Base-by-base conservation (phyloP, 306 rosid genomes). In the Psophocarpus tetragonolobus region DNA sequence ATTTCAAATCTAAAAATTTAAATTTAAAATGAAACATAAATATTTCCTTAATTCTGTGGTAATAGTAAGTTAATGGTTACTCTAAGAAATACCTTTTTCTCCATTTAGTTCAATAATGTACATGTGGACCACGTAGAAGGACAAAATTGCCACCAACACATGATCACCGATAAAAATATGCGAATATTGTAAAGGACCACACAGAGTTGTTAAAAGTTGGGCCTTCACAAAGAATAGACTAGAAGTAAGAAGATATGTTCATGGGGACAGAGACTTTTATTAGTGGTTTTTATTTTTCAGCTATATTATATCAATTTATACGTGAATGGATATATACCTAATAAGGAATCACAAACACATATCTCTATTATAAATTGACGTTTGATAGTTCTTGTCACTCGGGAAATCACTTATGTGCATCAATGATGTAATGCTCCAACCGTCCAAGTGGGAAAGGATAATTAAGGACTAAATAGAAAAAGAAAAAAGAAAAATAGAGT, bases 401-500 rank as follows among this genome's bases (percentile, higher is more conserved):
- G 24, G 41, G 67, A 56, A 64, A 71, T 72, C 51, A 58, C 54
- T 78, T 66, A 70, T 60, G 77, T 35, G 29, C 68, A 69, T 79
- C 71, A 62, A 54, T 71, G 82, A 80, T 75, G 82, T 68, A 79
- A 83, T 66, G 77, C 36, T 58, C 66, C 66, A 67, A 78, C 74
- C 51, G 17, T 77, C 58, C 63, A 27, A 56, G 18, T 53, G 44
- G 29, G 71, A 62, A 69, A 67, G 79, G 79, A 54, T 24, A 64
- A 75, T 54, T 61, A 35, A 50, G 63, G 27, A 75, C 6, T 29
- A 36, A 23, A 70, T 5, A 42, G 36, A 21, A 23, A 58, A 33
- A 50, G 38, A 36, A 13, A 13, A 45, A 24, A 21, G 4, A 67
- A 83, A 45, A 44, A 12, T n/a, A 36, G 29, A n/a, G 30, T 71